Evolutionary conservation across 306 rosid genomes (phyloP).

Genomic region (Dryas octopetala): DNA sequence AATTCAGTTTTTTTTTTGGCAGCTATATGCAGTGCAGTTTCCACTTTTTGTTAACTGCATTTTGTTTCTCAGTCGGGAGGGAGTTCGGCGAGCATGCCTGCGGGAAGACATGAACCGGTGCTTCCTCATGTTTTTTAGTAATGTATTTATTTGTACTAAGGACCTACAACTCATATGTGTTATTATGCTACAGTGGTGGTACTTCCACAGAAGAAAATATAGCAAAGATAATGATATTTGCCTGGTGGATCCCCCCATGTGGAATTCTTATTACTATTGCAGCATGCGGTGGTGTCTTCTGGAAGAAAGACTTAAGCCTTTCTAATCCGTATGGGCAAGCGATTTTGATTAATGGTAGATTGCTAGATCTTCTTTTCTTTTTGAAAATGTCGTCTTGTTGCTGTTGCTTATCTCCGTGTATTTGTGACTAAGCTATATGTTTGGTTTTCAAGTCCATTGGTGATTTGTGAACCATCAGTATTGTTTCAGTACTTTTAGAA

Average conservation of each 20-base stretch:
- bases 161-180: conserved; percentile 8
- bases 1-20: conserved; percentile 22
- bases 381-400: conserved; percentile 2
- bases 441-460: background rate
- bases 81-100: conserved; percentile 91
- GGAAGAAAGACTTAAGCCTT: conserved; percentile 70
- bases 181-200: conserved; percentile 53
- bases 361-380: background rate
- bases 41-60: conserved; percentile 84
- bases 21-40: conserved; percentile 93
- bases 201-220: conserved; percentile 60
- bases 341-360: conserved; percentile 83
- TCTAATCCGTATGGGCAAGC: conserved; percentile 78
- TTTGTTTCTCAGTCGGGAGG: conserved; percentile 95
- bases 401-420: background rate
- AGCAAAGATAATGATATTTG: conserved; percentile 77
- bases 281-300: conserved; percentile 62
- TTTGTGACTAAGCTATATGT: background rate
- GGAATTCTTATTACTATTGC: conserved; percentile 65
- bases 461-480: background rate
- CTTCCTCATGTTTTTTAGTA: background rate
- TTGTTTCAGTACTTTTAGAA: conserved; percentile 3
- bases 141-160: background rate
- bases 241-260: conserved; percentile 83
- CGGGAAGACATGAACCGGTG: conserved; percentile 74